phyloP scores from a whole-genome alignment of 1,139 yeast species.

The Candida sojae region DNA sequence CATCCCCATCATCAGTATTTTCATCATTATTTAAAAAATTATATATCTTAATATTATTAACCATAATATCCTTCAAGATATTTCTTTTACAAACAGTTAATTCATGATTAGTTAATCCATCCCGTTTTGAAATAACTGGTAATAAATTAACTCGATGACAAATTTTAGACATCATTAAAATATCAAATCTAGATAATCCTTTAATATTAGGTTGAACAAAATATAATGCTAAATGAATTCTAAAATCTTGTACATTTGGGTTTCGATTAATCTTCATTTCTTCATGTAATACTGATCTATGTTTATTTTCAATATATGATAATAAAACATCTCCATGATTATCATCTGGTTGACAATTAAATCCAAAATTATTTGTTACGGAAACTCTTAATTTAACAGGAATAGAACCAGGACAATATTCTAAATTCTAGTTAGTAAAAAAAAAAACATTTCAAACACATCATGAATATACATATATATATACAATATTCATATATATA shows the following conservation, averaged over 20 bases:
- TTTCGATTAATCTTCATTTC: slow-evolving; percentile 62
- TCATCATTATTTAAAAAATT: slow-evolving; percentile 33
- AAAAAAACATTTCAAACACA: background rate
- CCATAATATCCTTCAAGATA: slow-evolving; percentile 45
- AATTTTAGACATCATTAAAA: slow-evolving; percentile 51
- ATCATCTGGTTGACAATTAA: slow-evolving; percentile 27
- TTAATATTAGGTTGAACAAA: slow-evolving; percentile 60
- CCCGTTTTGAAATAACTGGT: slow-evolving; percentile 48
- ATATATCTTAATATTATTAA: slow-evolving; percentile 48
- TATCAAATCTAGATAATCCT: slow-evolving; percentile 45
- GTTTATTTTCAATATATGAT: slow-evolving; percentile 53
- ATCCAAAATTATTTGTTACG: slow-evolving; percentile 31
- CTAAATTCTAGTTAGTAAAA: background rate
- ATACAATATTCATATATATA: no score
- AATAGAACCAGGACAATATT: slow-evolving; percentile 12
- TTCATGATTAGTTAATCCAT: slow-evolving; percentile 53
- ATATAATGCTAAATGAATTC: slow-evolving; percentile 66
- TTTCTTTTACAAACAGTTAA: slow-evolving; percentile 41
- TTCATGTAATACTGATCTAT: slow-evolving; percentile 55
- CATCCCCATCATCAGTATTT: slow-evolving; percentile 4
- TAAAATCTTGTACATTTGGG: slow-evolving; percentile 52
- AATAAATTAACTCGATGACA: slow-evolving; percentile 55
- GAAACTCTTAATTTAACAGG: slow-evolving; percentile 28
- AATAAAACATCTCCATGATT: slow-evolving; percentile 2
- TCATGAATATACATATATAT: no score